A percentile compares a stretch with the other conserved stretches of the same genome.
phyloP scores from a whole-genome alignment of 495 filamentous ascomycete species.

The Aspergillus sclerotiicarbonarius region DNA sequence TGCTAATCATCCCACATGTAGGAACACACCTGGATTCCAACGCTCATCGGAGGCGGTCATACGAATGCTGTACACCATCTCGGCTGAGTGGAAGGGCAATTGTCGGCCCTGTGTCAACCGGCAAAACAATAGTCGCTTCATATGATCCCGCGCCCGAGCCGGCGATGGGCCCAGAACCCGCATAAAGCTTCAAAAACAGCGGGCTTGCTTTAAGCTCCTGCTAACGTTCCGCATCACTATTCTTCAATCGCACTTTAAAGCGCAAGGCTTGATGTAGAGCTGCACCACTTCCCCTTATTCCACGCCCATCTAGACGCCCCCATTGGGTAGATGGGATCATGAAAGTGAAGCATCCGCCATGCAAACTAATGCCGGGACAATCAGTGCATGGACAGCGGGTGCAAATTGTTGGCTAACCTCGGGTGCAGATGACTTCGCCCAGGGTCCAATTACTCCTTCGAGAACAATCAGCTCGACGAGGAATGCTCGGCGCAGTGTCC shows the following conservation, averaged over 20 bases:
- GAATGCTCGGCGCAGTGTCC: constrained; percentile 4
- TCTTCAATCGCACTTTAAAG: background rate
- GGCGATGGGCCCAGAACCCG: background rate
- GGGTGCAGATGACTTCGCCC: constrained; percentile 21
- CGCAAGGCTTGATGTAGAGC: constrained; percentile 3
- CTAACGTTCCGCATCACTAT: background rate
- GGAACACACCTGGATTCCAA: background rate
- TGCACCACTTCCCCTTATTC: background rate
- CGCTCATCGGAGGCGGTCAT: background rate
- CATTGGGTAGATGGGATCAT: constrained; percentile 14
- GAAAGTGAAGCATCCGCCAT: constrained; percentile 12
- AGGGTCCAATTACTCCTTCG: constrained; percentile 15
- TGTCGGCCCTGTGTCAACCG: background rate
- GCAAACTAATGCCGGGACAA: constrained; percentile 21
- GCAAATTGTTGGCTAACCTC: constrained; percentile 12
- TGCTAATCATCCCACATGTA: background rate
- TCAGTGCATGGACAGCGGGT: constrained; percentile 20
- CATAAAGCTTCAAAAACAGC: background rate
- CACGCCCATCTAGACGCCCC: background rate
- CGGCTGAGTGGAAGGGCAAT: constrained; percentile 2
- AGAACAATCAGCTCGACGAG: constrained; percentile 11
- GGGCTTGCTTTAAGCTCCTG: background rate
- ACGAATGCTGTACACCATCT: constrained; percentile 7
- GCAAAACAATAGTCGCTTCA: constrained; percentile 8
- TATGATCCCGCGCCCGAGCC: constrained; percentile 1